Conservation (phyloP, 2,329 filamentous ascomycete species). For the Hypoxylon sp. region DNA sequence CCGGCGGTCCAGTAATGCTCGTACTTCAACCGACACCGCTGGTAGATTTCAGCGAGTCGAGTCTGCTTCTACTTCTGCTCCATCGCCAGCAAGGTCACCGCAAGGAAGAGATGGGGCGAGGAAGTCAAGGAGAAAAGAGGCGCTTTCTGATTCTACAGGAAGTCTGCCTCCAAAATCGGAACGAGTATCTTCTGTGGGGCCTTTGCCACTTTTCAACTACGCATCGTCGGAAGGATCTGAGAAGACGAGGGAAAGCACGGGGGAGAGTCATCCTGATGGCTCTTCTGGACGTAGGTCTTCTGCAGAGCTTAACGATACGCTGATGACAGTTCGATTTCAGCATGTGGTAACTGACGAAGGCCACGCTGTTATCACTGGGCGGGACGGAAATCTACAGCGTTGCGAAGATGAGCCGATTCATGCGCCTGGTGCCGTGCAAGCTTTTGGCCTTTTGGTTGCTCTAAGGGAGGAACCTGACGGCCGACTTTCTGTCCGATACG, state of each 20-base stretch:
- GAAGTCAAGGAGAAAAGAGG: slow-evolving; percentile 37
- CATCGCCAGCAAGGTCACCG: slow-evolving; percentile 35
- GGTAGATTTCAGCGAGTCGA: slow-evolving; percentile 37
- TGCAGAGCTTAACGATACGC: slow-evolving; percentile 55
- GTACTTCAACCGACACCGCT: slow-evolving; percentile 48
- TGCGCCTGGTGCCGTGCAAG: slow-evolving; percentile 84
- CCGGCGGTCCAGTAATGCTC: slow-evolving; percentile 47
- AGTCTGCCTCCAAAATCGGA: slow-evolving; percentile 37
- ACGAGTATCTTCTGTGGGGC: slow-evolving; percentile 20
- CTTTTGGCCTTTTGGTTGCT: slow-evolving; percentile 83
- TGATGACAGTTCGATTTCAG: slow-evolving; percentile 82
- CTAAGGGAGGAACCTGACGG: slow-evolving; percentile 79
- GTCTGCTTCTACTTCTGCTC: slow-evolving; percentile 32
- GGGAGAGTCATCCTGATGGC: slow-evolving; percentile 21
- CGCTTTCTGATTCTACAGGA: slow-evolving; percentile 30
- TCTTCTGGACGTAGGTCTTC: slow-evolving; percentile 35
- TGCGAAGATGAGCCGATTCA: slow-evolving; percentile 96
- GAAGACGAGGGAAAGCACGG: slow-evolving; percentile 36
- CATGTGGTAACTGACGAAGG: slow-evolving; percentile 83
- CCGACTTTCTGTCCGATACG: slow-evolving; percentile 77
- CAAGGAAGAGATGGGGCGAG: slow-evolving; percentile 22
- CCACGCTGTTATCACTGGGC: slow-evolving; percentile 85
- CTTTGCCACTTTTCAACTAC: slow-evolving; percentile 47
- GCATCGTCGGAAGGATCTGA: slow-evolving; percentile 49
- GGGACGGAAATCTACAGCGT: slow-evolving; percentile 79